These are phyloP conservation scores for Pseudocercospora crystallina DNA, from an alignment of 2,329 filamentous ascomycete genomes.

Conservation along the genomic window DNA sequence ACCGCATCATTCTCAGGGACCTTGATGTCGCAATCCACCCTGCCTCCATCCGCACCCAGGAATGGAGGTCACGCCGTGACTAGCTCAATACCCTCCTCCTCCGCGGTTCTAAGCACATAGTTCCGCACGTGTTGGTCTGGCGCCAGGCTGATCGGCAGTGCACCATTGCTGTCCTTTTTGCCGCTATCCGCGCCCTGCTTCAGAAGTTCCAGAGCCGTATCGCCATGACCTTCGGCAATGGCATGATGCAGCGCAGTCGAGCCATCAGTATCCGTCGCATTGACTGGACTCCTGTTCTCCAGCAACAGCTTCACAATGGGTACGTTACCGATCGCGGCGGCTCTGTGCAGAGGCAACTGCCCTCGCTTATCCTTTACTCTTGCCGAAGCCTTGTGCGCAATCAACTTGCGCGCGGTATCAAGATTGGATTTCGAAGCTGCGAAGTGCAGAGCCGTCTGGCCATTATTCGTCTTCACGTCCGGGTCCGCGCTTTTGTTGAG, in stretches of 20 bases:
- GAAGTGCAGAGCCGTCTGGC: slow-evolving; percentile 86
- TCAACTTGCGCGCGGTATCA: slow-evolving; percentile 74
- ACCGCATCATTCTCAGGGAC: too few species aligned
- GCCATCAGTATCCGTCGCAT: slow-evolving; percentile 78
- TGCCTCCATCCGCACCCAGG: too few species aligned
- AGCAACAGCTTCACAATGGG: slow-evolving; percentile 81
- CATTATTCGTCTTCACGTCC: slow-evolving; percentile 70
- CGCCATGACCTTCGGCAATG: slow-evolving; percentile 72
- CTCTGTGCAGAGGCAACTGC: slow-evolving; percentile 88
- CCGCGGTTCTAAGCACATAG: slow-evolving; percentile 75
- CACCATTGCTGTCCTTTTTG: slow-evolving; percentile 71
- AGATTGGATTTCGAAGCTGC: slow-evolving; percentile 86
- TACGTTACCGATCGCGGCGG: slow-evolving; percentile 84
- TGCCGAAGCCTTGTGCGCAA: slow-evolving; percentile 73
- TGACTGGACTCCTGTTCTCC: slow-evolving; percentile 74
- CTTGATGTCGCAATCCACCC: too few species aligned
- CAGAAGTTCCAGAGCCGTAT: slow-evolving; percentile 77
- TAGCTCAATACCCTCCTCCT: slow-evolving; percentile 76
- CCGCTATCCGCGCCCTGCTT: slow-evolving; percentile 81
- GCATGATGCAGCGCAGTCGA: slow-evolving; percentile 88
- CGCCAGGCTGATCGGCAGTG: slow-evolving; percentile 73
- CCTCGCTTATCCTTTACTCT: slow-evolving; percentile 80
- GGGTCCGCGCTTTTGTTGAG: slow-evolving; percentile 69
- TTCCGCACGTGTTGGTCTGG: slow-evolving; percentile 79
- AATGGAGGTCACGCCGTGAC: slow-evolving; percentile 1